Evolutionary conservation across 768 basidiomycete genomes (phyloP).

Genomic region (Russula emetica): DNA sequence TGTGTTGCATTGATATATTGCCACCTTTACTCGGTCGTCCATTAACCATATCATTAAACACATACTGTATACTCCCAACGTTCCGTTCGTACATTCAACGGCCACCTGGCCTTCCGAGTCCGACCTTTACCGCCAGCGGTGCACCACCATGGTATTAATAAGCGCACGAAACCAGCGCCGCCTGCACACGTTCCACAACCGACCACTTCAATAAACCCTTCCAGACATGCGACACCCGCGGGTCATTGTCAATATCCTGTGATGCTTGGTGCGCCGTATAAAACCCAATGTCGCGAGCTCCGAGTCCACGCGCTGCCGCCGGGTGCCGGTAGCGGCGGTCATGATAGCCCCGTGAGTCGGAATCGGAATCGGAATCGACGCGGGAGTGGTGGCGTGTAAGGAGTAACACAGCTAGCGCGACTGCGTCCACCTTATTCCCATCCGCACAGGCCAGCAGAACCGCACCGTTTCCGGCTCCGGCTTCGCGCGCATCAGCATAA

Average conservation of each 20-base stretch:
- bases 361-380: no score
- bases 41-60: no score
- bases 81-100: neutral
- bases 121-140: neutral
- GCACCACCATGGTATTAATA: neutral
- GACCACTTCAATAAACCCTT: conserved; percentile 15
- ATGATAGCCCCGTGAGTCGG: neutral
- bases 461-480: no score
- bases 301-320: neutral
- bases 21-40: no score
- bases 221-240: conserved; percentile 2
- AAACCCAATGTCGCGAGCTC: neutral
- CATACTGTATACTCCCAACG: no score
- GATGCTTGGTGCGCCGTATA: neutral
- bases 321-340: neutral
- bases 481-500: no score
- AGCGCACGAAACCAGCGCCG: neutral
- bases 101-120: neutral
- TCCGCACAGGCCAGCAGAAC: conserved; percentile 7
- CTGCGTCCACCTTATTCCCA: conserved; percentile 13
- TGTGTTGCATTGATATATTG: no score
- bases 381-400: neutral
- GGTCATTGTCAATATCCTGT: conserved; percentile 2
- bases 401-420: conserved; percentile 10
- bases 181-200: conserved; percentile 19